Conservation (phyloP, 176 grass and related monocot species). For the Triticum monococcum region DNA sequence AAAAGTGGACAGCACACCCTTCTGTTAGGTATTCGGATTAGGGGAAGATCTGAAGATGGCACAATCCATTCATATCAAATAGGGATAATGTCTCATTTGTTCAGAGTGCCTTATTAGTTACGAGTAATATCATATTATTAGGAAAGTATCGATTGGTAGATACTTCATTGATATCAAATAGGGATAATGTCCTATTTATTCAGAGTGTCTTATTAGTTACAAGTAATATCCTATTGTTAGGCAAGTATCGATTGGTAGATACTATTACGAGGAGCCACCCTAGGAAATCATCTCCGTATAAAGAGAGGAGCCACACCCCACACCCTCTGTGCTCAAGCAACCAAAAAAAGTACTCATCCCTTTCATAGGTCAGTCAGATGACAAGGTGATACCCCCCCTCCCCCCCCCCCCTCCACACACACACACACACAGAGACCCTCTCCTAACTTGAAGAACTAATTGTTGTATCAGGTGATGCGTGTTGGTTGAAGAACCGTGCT, state of each 20-base stretch:
- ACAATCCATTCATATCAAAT: not conserved
- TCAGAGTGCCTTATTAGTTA: not conserved
- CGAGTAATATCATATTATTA: not conserved
- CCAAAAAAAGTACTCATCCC: not conserved
- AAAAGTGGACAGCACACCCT: not conserved
- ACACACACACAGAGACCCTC: too few relatives aligned
- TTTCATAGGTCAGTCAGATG: not conserved
- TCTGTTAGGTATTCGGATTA: not conserved
- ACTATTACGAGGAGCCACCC: not conserved
- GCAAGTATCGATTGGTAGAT: not conserved
- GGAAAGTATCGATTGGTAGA: not conserved
- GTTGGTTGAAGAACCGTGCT: not conserved
- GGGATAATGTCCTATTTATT: not conserved
- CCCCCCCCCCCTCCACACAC: too few relatives aligned
- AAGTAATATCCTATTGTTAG: not conserved
- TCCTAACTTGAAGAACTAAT: constrained; percentile 14
- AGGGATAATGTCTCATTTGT: not conserved
- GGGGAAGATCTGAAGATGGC: not conserved
- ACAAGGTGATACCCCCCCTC: not conserved
- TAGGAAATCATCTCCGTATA: not conserved
- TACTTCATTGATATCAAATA: not conserved
- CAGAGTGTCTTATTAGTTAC: not conserved
- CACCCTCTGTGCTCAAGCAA: not conserved
- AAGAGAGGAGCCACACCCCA: not conserved
- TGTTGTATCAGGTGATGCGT: not conserved